Evolutionary conservation across 148 eudicot species (phyloP).

Genomic region (Vaccinium corymbosum): DNA sequence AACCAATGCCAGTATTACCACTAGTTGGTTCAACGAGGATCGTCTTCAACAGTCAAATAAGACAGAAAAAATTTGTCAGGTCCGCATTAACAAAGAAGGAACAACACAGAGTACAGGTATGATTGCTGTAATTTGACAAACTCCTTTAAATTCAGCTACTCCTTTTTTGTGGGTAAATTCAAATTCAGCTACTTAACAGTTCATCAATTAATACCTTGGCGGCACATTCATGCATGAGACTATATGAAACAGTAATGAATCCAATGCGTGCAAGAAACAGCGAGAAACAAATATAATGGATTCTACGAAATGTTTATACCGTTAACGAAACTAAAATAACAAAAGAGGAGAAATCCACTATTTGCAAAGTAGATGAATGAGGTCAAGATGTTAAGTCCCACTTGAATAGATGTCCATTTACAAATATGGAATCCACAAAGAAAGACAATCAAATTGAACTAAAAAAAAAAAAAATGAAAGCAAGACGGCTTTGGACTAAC

Average conservation of each 20-base stretch:
- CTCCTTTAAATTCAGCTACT: not conserved
- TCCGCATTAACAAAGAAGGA: not conserved
- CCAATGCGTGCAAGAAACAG: not conserved
- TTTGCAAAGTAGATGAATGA: not conserved
- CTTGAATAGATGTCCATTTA: not conserved
- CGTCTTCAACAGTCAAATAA: not conserved
- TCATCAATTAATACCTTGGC: not conserved
- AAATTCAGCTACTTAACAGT: not conserved
- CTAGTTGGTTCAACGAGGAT: conserved; percentile 88
- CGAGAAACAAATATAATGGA: not conserved
- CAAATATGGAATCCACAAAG: too few relatives aligned
- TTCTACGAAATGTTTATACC: not conserved
- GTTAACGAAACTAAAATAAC: too few relatives aligned
- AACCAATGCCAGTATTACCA: conserved; percentile 98
- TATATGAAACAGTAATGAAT: conserved; percentile 6
- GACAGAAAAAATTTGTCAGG: not conserved
- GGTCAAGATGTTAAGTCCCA: conserved; percentile 1
- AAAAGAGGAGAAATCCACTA: not conserved
- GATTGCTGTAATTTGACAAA: not conserved
- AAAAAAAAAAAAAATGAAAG: not conserved
- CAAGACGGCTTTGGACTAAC: conserved; percentile 26
- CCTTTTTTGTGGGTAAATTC: too few relatives aligned
- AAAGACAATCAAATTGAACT: not conserved
- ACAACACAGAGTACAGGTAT: not conserved
- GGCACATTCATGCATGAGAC: not conserved